Evolutionary conservation across 257 asterid species (phyloP).

Genomic region (Agastache rugosa): DNA sequence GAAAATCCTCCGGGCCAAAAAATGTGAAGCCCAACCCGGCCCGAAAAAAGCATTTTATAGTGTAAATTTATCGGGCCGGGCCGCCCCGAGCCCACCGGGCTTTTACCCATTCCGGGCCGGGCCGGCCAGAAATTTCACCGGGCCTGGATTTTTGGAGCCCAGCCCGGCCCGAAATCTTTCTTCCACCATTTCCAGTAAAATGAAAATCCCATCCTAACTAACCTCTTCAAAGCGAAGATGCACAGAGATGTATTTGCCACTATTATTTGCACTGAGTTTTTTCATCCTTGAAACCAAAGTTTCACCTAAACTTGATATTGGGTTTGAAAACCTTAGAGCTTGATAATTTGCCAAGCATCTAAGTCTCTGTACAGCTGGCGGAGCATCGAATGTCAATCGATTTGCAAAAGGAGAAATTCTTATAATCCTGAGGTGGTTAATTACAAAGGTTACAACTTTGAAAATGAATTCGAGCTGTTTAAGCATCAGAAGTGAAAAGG

Average conservation of each 20-base stretch:
- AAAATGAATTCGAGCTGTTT: slow-evolving; percentile 25
- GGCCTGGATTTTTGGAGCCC: too few relatives aligned
- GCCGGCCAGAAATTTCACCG: too few relatives aligned
- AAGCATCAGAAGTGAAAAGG: slow-evolving; percentile 5
- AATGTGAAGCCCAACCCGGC: too few relatives aligned
- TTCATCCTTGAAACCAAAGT: slow-evolving; percentile 85
- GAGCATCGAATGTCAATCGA: slow-evolving; percentile 89
- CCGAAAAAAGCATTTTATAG: too few relatives aligned
- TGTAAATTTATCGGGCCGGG: too few relatives aligned
- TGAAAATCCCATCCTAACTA: slow-evolving; percentile 40
- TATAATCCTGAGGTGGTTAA: slow-evolving; percentile 64
- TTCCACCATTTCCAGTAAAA: slow-evolving; percentile 23
- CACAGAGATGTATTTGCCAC: slow-evolving; percentile 94
- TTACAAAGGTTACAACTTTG: slow-evolving; percentile 28
- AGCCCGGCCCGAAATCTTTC: slow-evolving; percentile 3
- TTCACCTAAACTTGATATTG: slow-evolving; percentile 75
- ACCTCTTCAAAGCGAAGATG: slow-evolving; percentile 99
- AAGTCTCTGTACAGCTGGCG: slow-evolving; percentile 84
- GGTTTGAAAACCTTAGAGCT: slow-evolving; percentile 81
- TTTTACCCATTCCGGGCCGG: too few relatives aligned
- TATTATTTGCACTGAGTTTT: slow-evolving; percentile 74
- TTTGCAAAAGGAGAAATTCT: slow-evolving; percentile 97
- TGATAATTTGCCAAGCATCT: slow-evolving; percentile 95
- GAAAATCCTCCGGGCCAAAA: too few relatives aligned
- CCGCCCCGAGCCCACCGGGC: too few relatives aligned